phyloP scores from a whole-genome alignment of 495 filamentous ascomycete genomes.

The Articulospora tetracladia region DNA sequence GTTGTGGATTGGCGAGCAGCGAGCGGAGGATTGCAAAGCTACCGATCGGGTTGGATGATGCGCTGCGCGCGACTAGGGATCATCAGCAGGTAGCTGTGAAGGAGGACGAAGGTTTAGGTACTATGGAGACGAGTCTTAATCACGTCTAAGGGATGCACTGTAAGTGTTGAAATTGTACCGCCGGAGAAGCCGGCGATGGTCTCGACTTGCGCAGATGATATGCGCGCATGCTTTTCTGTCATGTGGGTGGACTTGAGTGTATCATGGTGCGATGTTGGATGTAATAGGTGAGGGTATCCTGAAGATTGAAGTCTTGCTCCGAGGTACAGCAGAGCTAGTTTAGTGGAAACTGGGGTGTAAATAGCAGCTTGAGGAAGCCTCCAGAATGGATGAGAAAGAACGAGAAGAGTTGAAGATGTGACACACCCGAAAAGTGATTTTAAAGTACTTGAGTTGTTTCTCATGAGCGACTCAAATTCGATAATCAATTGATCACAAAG shows the following conservation, averaged over 20 bases:
- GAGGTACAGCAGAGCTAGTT: background rate
- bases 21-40: constrained; percentile 38
- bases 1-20: constrained; percentile 37
- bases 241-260: constrained; percentile 14
- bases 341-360: background rate
- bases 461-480: background rate
- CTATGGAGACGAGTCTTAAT: constrained; percentile 95
- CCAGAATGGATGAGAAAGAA: background rate
- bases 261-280: constrained; percentile 15
- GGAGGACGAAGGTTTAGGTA: no score
- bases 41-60: constrained; percentile 31
- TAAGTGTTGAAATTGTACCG: constrained; percentile 78
- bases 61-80: constrained; percentile 22
- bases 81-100: constrained; percentile 2
- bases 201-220: constrained; percentile 71
- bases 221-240: constrained; percentile 28
- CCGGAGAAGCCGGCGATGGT: constrained; percentile 86
- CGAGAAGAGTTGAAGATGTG: background rate
- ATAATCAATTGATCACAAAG: no score
- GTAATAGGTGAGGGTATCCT: background rate
- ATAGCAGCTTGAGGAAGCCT: background rate
- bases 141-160: constrained; percentile 84
- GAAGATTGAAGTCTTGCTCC: background rate
- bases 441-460: background rate
- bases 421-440: background rate